phyloP scores from a whole-genome alignment of 139 green algal genomes.

The Chlorokybus atmophyticus region DNA sequence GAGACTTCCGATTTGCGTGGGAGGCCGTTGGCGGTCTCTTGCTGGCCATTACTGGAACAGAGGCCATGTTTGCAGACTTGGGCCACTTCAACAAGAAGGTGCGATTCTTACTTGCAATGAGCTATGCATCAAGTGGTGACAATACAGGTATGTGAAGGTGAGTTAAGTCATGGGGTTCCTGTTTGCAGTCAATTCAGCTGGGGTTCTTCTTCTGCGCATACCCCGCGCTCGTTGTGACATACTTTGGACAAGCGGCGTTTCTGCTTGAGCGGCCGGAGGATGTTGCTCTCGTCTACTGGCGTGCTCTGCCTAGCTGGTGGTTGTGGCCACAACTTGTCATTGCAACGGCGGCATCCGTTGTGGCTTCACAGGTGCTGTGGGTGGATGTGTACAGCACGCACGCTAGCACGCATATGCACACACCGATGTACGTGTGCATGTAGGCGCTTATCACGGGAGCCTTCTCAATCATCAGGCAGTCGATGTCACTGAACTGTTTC shows the following conservation, averaged over 20 bases:
- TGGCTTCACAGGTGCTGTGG: too few relatives aligned
- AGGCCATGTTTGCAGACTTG: conserved; percentile 56
- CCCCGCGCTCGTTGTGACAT: conserved; percentile 43
- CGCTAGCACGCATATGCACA: too few relatives aligned
- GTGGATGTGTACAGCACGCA: too few relatives aligned
- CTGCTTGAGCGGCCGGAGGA: conserved; percentile 9
- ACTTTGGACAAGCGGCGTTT: conserved; percentile 11
- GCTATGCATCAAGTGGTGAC: too few relatives aligned
- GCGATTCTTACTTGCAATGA: too few relatives aligned
- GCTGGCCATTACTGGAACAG: conserved; percentile 44
- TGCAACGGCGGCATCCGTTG: conserved; percentile 7
- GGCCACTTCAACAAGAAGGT: too few relatives aligned
- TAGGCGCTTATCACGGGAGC: conserved; percentile 11
- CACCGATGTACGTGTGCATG: too few relatives aligned
- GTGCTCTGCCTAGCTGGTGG: background rate
- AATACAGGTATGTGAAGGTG: too few relatives aligned
- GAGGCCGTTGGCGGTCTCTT: conserved; percentile 33
- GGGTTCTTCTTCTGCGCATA: conserved; percentile 24
- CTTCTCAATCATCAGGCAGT: conserved; percentile 10
- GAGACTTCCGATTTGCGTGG: background rate
- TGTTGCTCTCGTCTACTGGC: conserved; percentile 5
- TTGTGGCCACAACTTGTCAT: conserved; percentile 10
- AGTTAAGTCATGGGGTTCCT: background rate
- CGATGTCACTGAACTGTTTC: conserved; percentile 32
- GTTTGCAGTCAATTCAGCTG: conserved; percentile 26